Percentiles rank a stretch among this genome's conserved stretches.
These are phyloP conservation scores for Combretum micranthum DNA, from an alignment of 345 rosid species.

Conservation along the genomic window DNA sequence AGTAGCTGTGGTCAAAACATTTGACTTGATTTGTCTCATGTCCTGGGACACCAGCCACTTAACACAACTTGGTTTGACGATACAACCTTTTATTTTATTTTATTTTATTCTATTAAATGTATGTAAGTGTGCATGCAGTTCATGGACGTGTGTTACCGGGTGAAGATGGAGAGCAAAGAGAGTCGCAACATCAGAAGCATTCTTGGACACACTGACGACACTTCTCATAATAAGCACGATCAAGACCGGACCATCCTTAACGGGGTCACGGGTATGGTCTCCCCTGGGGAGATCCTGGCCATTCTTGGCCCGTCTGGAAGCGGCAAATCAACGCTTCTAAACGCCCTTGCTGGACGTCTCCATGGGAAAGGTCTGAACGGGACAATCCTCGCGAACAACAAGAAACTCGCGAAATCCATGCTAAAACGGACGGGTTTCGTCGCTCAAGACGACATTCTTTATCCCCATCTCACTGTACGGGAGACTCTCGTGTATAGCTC, in stretches of 20 bases:
- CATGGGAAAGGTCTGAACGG: constrained; percentile 51
- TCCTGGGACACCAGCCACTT: too few species aligned
- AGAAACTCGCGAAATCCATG: constrained; percentile 35
- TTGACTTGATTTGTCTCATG: too few species aligned
- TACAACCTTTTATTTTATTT: neutral
- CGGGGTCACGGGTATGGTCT: constrained; percentile 69
- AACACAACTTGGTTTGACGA: too few species aligned
- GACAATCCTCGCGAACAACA: constrained; percentile 56
- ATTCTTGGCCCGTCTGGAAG: constrained; percentile 96
- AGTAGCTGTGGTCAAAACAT: too few species aligned
- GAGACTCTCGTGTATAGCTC: constrained; percentile 85
- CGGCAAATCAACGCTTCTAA: constrained; percentile 81
- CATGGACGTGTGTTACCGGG: constrained; percentile 54
- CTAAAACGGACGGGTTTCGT: constrained; percentile 77
- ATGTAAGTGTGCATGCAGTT: constrained; percentile 62
- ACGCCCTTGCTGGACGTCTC: constrained; percentile 70
- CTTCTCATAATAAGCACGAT: constrained; percentile 10
- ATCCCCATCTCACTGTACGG: constrained; percentile 80
- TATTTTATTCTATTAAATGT: neutral
- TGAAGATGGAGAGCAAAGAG: constrained; percentile 32
- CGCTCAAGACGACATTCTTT: constrained; percentile 78
- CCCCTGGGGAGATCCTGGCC: constrained; percentile 87
- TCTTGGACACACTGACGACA: constrained; percentile 17
- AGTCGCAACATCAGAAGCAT: constrained; percentile 26
- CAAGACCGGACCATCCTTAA: constrained; percentile 53